These are phyloP conservation scores for Aspergillus arachidicola DNA, from an alignment of 2,329 filamentous ascomycete genomes.

Conservation along the genomic window DNA sequence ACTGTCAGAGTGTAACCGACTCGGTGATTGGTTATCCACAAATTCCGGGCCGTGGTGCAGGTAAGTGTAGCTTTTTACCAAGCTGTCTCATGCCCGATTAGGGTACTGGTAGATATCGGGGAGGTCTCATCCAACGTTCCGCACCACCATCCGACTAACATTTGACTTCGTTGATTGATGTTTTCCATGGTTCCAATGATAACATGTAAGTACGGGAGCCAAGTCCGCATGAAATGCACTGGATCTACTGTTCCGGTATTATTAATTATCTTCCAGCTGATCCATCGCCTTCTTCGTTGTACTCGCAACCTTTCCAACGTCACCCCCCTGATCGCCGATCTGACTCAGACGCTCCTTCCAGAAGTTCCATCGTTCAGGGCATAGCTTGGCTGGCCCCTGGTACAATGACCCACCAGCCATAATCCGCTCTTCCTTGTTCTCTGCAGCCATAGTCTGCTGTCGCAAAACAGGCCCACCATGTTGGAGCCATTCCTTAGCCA, in stretches of 20 bases:
- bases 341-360: conserved; percentile 15
- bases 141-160: neutral
- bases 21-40: neutral
- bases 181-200: neutral
- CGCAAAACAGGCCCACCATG: conserved; percentile 7
- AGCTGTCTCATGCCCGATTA: neutral
- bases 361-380: conserved; percentile 15
- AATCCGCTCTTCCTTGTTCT: conserved; percentile 2
- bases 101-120: neutral
- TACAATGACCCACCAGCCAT: conserved; percentile 12
- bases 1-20: neutral
- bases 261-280: neutral
- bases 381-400: conserved; percentile 8
- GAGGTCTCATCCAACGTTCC: neutral
- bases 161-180: neutral
- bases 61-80: neutral
- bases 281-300: conserved; percentile 7
- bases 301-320: neutral
- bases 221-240: neutral
- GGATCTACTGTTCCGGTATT: neutral
- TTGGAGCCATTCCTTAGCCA: conserved; percentile 13
- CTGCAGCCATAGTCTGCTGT: neutral
- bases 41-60: neutral
- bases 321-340: neutral
- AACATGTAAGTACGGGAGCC: neutral